Conservation (phyloP, 2,329 filamentous ascomycete genomes). For the Bipolaris gigantea region DNA sequence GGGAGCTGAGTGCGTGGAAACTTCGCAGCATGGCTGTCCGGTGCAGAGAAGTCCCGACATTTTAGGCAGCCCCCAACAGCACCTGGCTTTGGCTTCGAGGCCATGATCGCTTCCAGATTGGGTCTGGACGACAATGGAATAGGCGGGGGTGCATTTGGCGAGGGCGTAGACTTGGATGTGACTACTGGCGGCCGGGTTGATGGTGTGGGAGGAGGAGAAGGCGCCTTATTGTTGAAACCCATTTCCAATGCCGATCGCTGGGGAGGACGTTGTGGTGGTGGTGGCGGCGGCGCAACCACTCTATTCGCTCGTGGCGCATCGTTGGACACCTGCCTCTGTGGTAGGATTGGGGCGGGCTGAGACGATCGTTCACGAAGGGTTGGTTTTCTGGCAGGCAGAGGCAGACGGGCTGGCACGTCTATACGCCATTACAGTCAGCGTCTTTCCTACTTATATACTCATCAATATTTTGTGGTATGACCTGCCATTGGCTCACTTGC, state of each 20-base stretch:
- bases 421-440: not conserved
- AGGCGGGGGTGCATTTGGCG: conserved; percentile 49
- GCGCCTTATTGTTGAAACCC: conserved; percentile 51
- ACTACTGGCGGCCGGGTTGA: conserved; percentile 22
- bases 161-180: conserved; percentile 8
- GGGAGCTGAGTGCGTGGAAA: conserved; percentile 75
- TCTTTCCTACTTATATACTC: not conserved
- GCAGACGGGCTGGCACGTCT: conserved; percentile 25
- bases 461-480: not conserved
- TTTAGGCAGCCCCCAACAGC: conserved; percentile 62
- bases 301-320: conserved; percentile 15
- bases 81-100: conserved; percentile 43
- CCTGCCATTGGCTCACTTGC: not conserved
- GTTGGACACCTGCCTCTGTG: conserved; percentile 16
- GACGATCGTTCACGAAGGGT: conserved; percentile 12
- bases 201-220: conserved; percentile 38
- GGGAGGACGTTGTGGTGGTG: conserved; percentile 42
- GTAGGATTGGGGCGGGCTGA: conserved; percentile 20
- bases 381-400: conserved; percentile 25
- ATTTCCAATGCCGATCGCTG: conserved; percentile 52
- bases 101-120: conserved; percentile 60
- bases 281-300: conserved; percentile 37
- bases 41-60: conserved; percentile 84
- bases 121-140: conserved; percentile 59
- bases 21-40: conserved; percentile 75